Percentiles rank a stretch among this genome's conserved stretches.
phyloP scores from a whole-genome alignment of 1,284 basidiomycete species.

The Austropuccinia psidii region DNA sequence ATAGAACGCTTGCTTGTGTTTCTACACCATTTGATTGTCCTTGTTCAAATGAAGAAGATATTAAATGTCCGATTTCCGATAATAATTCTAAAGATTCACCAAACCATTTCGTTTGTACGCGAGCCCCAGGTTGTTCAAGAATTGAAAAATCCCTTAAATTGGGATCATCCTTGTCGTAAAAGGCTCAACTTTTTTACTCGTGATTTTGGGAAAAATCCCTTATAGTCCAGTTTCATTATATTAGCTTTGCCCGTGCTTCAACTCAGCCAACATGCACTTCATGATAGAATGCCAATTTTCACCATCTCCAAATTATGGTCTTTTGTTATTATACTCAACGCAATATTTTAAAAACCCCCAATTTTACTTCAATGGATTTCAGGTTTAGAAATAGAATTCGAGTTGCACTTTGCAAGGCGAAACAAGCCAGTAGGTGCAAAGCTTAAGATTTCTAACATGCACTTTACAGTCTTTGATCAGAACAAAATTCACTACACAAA shows the following conservation, averaged over 20 bases:
- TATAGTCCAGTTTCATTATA: neutral
- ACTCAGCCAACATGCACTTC: neutral
- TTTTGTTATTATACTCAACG: neutral
- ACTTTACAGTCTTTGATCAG: neutral
- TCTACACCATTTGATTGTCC: slow-evolving; percentile 15
- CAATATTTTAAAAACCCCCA: neutral
- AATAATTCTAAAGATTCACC: no score
- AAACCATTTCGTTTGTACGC: slow-evolving; percentile 29
- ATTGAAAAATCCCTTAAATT: slow-evolving; percentile 23
- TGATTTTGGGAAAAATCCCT: no score
- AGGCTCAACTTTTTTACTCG: neutral
- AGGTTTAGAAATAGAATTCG: neutral
- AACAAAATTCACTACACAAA: neutral
- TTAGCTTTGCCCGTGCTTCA: no score
- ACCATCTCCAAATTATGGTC: neutral
- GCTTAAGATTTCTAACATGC: neutral
- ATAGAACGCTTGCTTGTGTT: slow-evolving; percentile 26
- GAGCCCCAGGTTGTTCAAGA: slow-evolving; percentile 9
- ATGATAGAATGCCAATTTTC: neutral
- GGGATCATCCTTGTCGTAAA: neutral
- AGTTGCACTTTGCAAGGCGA: neutral
- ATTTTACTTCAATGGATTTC: neutral
- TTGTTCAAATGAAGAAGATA: slow-evolving; percentile 24
- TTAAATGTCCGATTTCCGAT: slow-evolving; percentile 22
- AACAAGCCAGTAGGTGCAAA: neutral